phyloP scores from a whole-genome alignment of 108 stramenopile genomes.

The Skeletonema costatum region DNA sequence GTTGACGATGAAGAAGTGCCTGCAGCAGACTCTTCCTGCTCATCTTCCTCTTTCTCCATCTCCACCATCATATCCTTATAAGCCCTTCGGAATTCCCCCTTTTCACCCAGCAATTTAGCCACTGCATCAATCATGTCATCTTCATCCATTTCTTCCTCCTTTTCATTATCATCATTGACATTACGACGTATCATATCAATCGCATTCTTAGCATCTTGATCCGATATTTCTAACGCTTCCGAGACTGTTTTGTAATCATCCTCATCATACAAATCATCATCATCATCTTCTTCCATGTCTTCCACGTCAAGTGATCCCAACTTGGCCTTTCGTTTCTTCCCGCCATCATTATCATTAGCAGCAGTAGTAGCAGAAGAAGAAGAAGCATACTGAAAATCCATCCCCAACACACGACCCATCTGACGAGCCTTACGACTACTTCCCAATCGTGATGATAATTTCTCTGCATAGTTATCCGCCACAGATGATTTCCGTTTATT shows the following conservation, averaged over 20 bases:
- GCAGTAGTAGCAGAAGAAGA: background rate
- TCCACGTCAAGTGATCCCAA: slow-evolving; percentile 27
- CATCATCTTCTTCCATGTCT: slow-evolving; percentile 18
- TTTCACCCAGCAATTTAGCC: slow-evolving; percentile 49
- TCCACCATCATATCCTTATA: slow-evolving; percentile 18
- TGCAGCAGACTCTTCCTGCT: background rate
- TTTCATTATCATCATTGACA: slow-evolving; percentile 36
- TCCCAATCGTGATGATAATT: slow-evolving; percentile 29
- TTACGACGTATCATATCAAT: slow-evolving; percentile 47
- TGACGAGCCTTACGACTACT: slow-evolving; percentile 17
- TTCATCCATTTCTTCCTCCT: slow-evolving; percentile 59
- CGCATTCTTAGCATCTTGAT: slow-evolving; percentile 41
- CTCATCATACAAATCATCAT: slow-evolving; percentile 27
- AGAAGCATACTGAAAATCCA: slow-evolving; percentile 1
- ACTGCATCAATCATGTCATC: slow-evolving; percentile 75
- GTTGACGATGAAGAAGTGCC: background rate
- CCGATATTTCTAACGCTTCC: slow-evolving; percentile 11
- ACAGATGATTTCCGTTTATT: background rate
- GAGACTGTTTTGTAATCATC: slow-evolving; percentile 26
- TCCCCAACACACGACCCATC: slow-evolving; percentile 15
- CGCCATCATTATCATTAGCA: background rate
- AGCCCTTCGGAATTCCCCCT: slow-evolving; percentile 22
- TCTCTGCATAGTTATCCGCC: slow-evolving; percentile 39
- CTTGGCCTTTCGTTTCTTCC: slow-evolving; percentile 5
- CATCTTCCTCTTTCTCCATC: slow-evolving; percentile 3